phyloP scores from a whole-genome alignment of 169 alveolate genomes.

The Cardiosporidium cionae region DNA sequence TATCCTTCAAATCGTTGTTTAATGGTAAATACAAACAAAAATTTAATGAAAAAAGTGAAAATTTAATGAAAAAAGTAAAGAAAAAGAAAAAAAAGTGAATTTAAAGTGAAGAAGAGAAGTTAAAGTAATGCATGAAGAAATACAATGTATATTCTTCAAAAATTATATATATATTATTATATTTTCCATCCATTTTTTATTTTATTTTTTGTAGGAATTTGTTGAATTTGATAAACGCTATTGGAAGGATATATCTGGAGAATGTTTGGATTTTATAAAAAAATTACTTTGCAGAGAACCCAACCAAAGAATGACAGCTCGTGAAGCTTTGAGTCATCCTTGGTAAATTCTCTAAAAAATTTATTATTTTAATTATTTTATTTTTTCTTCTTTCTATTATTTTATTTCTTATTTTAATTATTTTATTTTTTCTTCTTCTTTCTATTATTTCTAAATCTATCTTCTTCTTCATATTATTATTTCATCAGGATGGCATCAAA shows the following conservation, averaged over 20 bases:
- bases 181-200: neutral
- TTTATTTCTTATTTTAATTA: too few relatives aligned
- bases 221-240: constrained; percentile 44
- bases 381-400: too few relatives aligned
- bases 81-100: too few relatives aligned
- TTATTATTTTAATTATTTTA: too few relatives aligned
- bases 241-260: constrained; percentile 38
- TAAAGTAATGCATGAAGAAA: too few relatives aligned
- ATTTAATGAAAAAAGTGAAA: neutral
- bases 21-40: neutral
- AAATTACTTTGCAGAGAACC: constrained; percentile 31
- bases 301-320: constrained; percentile 26
- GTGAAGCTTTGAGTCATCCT: constrained; percentile 41
- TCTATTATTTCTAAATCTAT: too few relatives aligned
- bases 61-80: neutral
- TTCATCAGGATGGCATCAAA: too few relatives aligned
- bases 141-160: neutral
- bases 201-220: constrained; percentile 8
- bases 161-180: neutral
- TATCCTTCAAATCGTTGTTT: constrained; percentile 41
- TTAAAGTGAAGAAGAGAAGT: too few relatives aligned
- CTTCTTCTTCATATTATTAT: too few relatives aligned
- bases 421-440: too few relatives aligned
- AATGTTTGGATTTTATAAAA: constrained; percentile 38
- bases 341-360: too few relatives aligned